phyloP scores from a whole-genome alignment of 768 basidiomycete species.

The Auricularia cornea region DNA sequence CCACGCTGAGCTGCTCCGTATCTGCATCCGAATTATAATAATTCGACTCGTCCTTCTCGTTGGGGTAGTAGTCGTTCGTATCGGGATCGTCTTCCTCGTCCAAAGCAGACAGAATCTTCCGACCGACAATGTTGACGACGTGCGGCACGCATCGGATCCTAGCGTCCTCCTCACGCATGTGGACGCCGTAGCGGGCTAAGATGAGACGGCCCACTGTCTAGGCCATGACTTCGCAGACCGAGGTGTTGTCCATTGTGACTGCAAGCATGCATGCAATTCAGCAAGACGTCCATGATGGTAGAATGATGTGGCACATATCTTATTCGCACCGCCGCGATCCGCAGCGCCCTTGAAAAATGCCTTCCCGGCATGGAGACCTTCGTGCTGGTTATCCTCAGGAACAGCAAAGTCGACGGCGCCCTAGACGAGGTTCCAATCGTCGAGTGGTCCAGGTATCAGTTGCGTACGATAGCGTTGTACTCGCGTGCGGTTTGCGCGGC shows the following conservation, averaged over 20 bases:
- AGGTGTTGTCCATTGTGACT: conserved; percentile 27
- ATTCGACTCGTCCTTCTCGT: conserved; percentile 21
- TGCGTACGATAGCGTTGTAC: conserved; percentile 20
- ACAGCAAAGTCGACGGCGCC: conserved; percentile 12
- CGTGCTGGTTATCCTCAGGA: conserved; percentile 12
- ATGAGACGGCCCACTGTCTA: conserved; percentile 13
- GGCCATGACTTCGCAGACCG: conserved; percentile 26
- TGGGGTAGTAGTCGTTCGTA: conserved; percentile 18
- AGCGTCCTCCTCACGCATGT: conserved; percentile 16
- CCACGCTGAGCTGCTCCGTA: conserved; percentile 13
- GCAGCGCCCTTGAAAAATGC: conserved; percentile 20
- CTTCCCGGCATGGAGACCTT: conserved; percentile 23
- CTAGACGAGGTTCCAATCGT: conserved; percentile 15
- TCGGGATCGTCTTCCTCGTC: conserved; percentile 21
- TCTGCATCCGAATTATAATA: conserved; percentile 23
- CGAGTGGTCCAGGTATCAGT: conserved; percentile 13
- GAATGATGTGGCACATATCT: conserved; percentile 21
- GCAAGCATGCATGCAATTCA: conserved; percentile 14
- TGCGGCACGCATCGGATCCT: conserved; percentile 30
- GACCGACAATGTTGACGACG: conserved; percentile 31
- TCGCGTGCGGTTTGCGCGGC: conserved; percentile 22
- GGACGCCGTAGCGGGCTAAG: conserved; percentile 11
- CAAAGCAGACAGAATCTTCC: conserved; percentile 19
- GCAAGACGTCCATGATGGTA: conserved; percentile 1
- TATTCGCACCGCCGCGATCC: conserved; percentile 20